Evolutionary conservation across 2,329 filamentous ascomycete species (phyloP).

Genomic region (Davidsoniella virescens): DNA sequence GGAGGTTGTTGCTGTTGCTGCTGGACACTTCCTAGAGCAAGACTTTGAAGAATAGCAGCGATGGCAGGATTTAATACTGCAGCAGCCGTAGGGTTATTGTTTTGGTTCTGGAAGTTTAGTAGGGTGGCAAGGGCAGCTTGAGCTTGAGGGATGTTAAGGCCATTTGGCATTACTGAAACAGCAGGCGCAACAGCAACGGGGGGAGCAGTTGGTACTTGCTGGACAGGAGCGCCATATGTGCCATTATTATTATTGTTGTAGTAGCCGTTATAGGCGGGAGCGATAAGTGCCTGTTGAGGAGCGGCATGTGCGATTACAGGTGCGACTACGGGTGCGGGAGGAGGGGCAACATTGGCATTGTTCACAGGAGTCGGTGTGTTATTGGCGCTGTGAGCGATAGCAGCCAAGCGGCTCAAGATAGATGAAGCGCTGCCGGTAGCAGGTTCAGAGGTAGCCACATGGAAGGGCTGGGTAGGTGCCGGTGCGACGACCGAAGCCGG

Average conservation of each 20-base stretch:
- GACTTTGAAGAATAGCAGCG: conserved; percentile 9
- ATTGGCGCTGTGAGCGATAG: conserved; percentile 61
- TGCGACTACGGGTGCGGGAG: conserved; percentile 20
- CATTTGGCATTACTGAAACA: neutral
- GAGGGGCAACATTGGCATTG: conserved; percentile 21
- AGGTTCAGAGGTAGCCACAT: conserved; percentile 13
- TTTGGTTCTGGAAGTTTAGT: conserved; percentile 6
- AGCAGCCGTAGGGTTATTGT: neutral
- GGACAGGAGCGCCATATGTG: conserved; percentile 14
- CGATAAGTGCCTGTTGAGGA: neutral
- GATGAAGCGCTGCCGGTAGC: conserved; percentile 34
- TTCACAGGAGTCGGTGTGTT: conserved; percentile 29
- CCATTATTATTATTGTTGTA: neutral
- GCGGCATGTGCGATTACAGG: conserved; percentile 18
- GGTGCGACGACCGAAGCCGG: conserved; percentile 23
- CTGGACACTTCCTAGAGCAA: conserved; percentile 5
- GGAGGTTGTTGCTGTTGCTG: neutral
- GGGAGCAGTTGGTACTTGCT: conserved; percentile 13
- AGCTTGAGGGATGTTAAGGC: neutral
- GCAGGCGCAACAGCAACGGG: conserved; percentile 17
- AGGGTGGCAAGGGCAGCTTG: conserved; percentile 11
- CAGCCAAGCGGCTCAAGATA: conserved; percentile 45
- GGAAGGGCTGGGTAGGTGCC: conserved; percentile 15
- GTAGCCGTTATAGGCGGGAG: conserved; percentile 4
- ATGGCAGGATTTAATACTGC: conserved; percentile 5